These are phyloP conservation scores for Cladosporium sphaerospermum DNA, from an alignment of 2,329 filamentous ascomycete species.

Conservation along the genomic window DNA sequence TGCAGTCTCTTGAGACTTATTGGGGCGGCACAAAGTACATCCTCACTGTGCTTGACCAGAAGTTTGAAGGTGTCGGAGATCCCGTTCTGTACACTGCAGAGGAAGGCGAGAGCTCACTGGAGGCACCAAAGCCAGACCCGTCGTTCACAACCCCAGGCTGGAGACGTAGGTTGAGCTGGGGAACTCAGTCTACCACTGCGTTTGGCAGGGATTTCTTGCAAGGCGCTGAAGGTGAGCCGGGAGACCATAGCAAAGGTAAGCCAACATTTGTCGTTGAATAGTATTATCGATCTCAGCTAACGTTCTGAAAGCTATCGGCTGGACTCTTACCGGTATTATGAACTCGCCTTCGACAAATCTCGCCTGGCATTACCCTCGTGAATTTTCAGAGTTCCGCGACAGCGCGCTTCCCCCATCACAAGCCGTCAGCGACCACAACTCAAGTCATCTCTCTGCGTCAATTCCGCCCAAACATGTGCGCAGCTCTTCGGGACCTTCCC, in stretches of 20 bases:
- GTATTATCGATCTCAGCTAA: neutral
- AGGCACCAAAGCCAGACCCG: constrained; percentile 44
- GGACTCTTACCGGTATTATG: constrained; percentile 81
- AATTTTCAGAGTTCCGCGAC: constrained; percentile 17
- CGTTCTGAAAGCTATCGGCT: constrained; percentile 57
- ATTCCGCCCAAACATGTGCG: neutral
- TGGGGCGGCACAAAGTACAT: constrained; percentile 88
- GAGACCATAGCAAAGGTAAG: constrained; percentile 9
- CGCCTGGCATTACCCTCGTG: constrained; percentile 69
- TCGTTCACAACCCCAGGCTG: constrained; percentile 48
- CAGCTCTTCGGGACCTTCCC: constrained; percentile 2
- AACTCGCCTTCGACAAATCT: constrained; percentile 80
- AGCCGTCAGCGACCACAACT: constrained; percentile 10
- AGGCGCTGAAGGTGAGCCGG: constrained; percentile 3
- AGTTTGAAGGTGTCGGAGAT: constrained; percentile 79
- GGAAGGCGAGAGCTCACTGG: constrained; percentile 67
- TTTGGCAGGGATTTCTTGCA: constrained; percentile 12
- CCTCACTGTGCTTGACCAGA: constrained; percentile 77
- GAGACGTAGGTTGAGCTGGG: constrained; percentile 42
- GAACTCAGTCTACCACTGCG: constrained; percentile 14
- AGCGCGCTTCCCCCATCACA: neutral
- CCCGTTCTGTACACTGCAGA: constrained; percentile 60
- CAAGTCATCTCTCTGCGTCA: constrained; percentile 13
- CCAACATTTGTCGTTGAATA: no score
- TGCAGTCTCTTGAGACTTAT: constrained; percentile 74